These are phyloP conservation scores for Penstemon barbatus DNA, from an alignment of 257 asterid genomes.

Conservation along the genomic window DNA sequence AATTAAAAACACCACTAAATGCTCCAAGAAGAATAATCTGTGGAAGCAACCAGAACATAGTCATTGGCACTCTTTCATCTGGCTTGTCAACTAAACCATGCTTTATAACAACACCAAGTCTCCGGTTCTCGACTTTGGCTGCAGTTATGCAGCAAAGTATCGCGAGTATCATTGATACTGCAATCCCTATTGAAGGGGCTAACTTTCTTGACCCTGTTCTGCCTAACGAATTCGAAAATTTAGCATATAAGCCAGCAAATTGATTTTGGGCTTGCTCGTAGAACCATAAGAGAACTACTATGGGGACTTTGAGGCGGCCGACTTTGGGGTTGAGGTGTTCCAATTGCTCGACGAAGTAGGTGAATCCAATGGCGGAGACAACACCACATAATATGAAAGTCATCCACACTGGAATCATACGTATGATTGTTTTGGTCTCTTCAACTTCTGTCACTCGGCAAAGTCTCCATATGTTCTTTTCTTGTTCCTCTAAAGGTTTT, in stretches of 20 bases:
- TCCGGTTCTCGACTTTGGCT: conserved; percentile 48
- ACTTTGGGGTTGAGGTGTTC: conserved; percentile 32
- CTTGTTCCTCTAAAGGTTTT: conserved; percentile 34
- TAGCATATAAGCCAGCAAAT: conserved; percentile 20
- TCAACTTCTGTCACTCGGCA: conserved; percentile 54
- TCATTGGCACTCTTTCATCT: conserved; percentile 39
- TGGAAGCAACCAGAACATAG: conserved; percentile 51
- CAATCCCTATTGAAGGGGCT: conserved; percentile 37
- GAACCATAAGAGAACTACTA: conserved; percentile 35
- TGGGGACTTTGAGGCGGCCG: conserved; percentile 32
- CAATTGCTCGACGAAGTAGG: conserved; percentile 47
- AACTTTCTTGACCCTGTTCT: conserved; percentile 18
- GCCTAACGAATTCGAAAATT: conserved; percentile 12
- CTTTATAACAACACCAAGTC: conserved; percentile 37
- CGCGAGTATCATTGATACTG: conserved; percentile 38
- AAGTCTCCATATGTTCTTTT: conserved; percentile 35
- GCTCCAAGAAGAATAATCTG: conserved; percentile 43
- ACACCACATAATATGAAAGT: conserved; percentile 48
- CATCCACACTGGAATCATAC: conserved; percentile 42
- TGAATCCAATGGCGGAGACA: conserved; percentile 43
- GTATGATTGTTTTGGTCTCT: conserved; percentile 42
- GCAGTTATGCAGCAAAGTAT: conserved; percentile 51
- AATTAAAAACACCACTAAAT: conserved; percentile 25
- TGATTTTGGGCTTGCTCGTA: conserved; percentile 30
- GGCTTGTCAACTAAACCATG: conserved; percentile 44